These are phyloP conservation scores for Apocynum venetum DNA, from an alignment of 257 asterid species.

Conservation along the genomic window DNA sequence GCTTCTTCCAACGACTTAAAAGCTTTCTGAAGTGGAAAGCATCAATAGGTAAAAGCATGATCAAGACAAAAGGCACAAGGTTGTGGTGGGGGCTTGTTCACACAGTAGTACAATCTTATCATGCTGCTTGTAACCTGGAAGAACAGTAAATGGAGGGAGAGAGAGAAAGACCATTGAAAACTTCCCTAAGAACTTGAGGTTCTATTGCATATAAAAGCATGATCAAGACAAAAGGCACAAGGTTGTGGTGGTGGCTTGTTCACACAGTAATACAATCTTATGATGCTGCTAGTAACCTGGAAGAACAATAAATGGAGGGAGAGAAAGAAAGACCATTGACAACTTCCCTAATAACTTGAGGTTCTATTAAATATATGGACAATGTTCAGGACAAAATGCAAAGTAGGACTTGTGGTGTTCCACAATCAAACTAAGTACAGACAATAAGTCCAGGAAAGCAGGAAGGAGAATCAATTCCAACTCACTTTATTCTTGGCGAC, in stretches of 20 bases:
- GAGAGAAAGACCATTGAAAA: neutral
- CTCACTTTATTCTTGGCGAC: slow-evolving; percentile 68
- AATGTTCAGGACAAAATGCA: neutral
- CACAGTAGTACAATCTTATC: neutral
- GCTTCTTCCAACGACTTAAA: neutral
- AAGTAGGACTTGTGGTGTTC: neutral
- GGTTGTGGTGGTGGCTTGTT: neutral
- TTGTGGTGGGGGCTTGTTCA: neutral
- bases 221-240: neutral
- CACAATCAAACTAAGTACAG: neutral
- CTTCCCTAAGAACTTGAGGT: neutral
- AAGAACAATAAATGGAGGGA: neutral
- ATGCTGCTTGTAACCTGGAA: neutral
- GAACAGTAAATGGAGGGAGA: neutral
- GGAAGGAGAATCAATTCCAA: slow-evolving; percentile 1
- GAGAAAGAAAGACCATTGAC: neutral
- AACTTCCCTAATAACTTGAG: neutral
- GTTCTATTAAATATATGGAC: neutral
- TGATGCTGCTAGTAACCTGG: neutral
- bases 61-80: neutral
- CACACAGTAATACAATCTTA: neutral
- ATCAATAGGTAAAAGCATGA: neutral
- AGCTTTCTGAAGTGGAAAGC: neutral
- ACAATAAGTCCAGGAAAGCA: neutral
- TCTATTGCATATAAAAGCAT: neutral